Base-by-base conservation (phyloP, 129 eudicot genomes). In the Chrysanthemum seticuspe region DNA sequence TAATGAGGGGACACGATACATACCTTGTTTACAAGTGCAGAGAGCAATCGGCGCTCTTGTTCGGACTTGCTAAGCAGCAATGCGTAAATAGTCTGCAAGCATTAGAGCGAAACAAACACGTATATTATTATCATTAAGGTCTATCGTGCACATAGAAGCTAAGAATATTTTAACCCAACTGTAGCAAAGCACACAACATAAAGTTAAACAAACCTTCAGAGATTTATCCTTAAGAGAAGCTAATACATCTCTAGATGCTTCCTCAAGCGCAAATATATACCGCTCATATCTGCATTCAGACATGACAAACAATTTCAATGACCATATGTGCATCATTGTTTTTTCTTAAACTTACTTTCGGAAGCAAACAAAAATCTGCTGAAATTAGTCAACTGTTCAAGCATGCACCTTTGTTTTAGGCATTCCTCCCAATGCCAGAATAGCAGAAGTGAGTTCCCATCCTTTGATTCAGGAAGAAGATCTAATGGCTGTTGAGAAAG, bases 341-440 rank as follows among this genome's bases (percentile, higher is more conserved):
- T 52, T 13, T 27, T 53, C 56, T 31, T 29, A 29, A 19, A 36
- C n/a, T 5, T 18, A 19, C 19, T 53, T 29, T 51, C 3, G 2
- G n/a, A 58, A 61, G 19, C 15, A n/a, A 62, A 14, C 49, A 14
- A 16, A 10, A 62, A 65, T 31, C 15, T 54, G 14, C 18, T 10
- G 13, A 13, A 62, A 54, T 14, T 50, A 68, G 23, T n/a, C 62
- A 51, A n/a, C 9, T 70, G 25, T 49, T 74, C n/a, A 64, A 48
- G 36, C 50, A 58, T 81, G 67, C 66, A 95, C 99, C 97, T 95
- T 68, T 84, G 86, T 70, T 95, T 95, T 73, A 95, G 74, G 71
- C 94, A 95, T 52, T 95, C 94, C 82, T 95, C 99, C 99, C 99
- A 95, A 78, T 95, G 76, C 99, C 99, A 95, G 48, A 88, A 87